These are phyloP conservation scores for Microsporum canis DNA, from an alignment of 2,329 filamentous ascomycete species.

Conservation along the genomic window DNA sequence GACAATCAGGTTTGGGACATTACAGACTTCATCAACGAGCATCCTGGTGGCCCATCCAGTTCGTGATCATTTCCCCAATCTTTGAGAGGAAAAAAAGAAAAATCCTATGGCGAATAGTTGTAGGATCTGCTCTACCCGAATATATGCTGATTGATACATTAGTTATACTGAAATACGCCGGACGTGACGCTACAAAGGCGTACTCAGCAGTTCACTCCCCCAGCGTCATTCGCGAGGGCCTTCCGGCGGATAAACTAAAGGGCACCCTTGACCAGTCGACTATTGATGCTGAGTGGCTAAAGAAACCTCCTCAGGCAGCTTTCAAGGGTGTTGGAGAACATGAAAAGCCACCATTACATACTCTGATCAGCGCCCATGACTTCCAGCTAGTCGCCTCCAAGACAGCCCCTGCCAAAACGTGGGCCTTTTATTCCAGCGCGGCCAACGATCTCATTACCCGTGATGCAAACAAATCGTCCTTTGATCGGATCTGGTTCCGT, in stretches of 20 bases:
- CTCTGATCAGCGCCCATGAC: constrained; percentile 49
- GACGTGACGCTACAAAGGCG: constrained; percentile 35
- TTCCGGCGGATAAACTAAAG: constrained; percentile 36
- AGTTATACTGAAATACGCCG: constrained; percentile 39
- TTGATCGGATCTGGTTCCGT: constrained; percentile 39
- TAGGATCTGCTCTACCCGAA: background rate
- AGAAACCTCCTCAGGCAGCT: constrained; percentile 27
- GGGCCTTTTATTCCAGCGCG: constrained; percentile 58
- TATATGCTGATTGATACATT: background rate
- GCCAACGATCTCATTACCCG: constrained; percentile 52
- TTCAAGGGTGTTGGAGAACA: constrained; percentile 18
- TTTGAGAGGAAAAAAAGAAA: background rate
- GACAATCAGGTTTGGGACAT: constrained; percentile 58
- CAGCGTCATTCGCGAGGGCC: constrained; percentile 35
- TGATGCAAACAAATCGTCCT: constrained; percentile 44
- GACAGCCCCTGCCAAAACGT: constrained; percentile 51
- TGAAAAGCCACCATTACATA: constrained; percentile 35
- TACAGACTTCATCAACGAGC: constrained; percentile 52
- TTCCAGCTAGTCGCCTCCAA: constrained; percentile 47
- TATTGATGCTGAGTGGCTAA: constrained; percentile 40
- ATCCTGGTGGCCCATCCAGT: constrained; percentile 47
- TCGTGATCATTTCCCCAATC: constrained; percentile 5
- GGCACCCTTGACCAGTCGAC: constrained; percentile 41
- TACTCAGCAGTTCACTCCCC: constrained; percentile 39
- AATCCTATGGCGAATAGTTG: background rate